phyloP scores from a whole-genome alignment of 768 basidiomycete species.

The Termitomyces sp. region DNA sequence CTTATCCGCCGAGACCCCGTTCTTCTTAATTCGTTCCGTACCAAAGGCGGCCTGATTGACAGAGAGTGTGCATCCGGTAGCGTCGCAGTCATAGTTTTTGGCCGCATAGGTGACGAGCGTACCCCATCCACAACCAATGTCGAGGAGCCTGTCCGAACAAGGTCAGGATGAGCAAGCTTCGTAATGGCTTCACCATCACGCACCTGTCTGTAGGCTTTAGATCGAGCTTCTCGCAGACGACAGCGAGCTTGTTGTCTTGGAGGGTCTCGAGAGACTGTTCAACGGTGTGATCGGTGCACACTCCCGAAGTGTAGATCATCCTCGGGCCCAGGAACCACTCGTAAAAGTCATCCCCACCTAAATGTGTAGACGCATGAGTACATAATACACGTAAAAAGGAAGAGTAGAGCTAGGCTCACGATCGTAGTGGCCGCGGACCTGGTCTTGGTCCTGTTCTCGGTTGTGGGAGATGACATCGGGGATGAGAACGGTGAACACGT shows the following conservation, averaged over 20 bases:
- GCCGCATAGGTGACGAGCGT: conserved; percentile 91
- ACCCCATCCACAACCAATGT: conserved; percentile 95
- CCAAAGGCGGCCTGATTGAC: conserved; percentile 92
- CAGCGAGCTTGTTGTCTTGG: conserved; percentile 95
- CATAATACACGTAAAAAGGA: background rate
- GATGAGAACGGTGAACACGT: conserved; percentile 79
- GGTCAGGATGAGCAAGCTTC: background rate
- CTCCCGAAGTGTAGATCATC: conserved; percentile 97
- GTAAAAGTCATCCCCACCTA: conserved; percentile 95
- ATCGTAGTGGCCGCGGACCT: conserved; percentile 95
- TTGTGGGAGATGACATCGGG: conserved; percentile 96
- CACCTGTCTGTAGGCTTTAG: conserved; percentile 78
- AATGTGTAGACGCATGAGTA: background rate
- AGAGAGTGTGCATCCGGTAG: conserved; percentile 90
- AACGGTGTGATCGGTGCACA: conserved; percentile 63
- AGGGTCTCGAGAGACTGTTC: conserved; percentile 87
- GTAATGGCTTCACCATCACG: conserved; percentile 10
- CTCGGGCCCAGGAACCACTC: conserved; percentile 92
- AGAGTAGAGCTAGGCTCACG: conserved; percentile 33
- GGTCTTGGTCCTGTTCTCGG: conserved; percentile 93
- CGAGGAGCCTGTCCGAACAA: conserved; percentile 49
- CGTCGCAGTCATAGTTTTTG: conserved; percentile 96
- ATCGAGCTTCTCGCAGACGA: conserved; percentile 93
- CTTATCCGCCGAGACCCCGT: conserved; percentile 64
- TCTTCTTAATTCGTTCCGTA: conserved; percentile 77